phyloP scores from a whole-genome alignment of 495 filamentous ascomycete species.

The Penicillium manginii region DNA sequence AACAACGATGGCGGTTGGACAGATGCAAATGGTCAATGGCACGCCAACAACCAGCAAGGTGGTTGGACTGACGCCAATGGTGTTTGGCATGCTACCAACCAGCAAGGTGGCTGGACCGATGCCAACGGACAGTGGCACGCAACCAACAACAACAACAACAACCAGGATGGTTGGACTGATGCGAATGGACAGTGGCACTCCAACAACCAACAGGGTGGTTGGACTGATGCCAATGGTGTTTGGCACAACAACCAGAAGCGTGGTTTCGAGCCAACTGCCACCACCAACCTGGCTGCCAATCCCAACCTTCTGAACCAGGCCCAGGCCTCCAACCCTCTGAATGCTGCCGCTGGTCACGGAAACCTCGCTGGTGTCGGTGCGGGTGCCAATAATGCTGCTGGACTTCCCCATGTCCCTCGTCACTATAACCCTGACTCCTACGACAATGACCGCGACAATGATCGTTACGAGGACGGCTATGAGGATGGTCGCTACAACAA shows the following conservation, averaged over 20 bases:
- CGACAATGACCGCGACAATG: neutral
- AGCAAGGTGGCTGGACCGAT: slow-evolving; percentile 20
- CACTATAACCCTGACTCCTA: slow-evolving; percentile 7
- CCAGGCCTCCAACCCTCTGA: slow-evolving; percentile 4
- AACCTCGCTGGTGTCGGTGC: neutral
- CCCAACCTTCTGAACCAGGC: neutral
- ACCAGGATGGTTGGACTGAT: slow-evolving; percentile 24
- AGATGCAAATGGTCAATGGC: slow-evolving; percentile 26
- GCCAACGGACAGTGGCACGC: slow-evolving; percentile 22
- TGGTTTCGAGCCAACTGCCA: slow-evolving; percentile 7
- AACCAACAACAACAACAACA: slow-evolving; percentile 17
- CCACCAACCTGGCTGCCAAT: slow-evolving; percentile 1
- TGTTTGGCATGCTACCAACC: slow-evolving; percentile 15
- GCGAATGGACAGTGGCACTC: slow-evolving; percentile 26
- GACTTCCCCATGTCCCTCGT: slow-evolving; percentile 2
- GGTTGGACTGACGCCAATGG: slow-evolving; percentile 25
- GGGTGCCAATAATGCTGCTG: slow-evolving; percentile 1
- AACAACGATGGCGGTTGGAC: slow-evolving; percentile 18
- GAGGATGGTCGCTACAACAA: slow-evolving; percentile 11
- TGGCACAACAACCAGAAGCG: slow-evolving; percentile 25
- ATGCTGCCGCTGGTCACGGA: neutral
- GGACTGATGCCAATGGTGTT: slow-evolving; percentile 20
- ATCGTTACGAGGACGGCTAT: slow-evolving; percentile 11
- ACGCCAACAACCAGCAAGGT: slow-evolving; percentile 19
- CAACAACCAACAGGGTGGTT: slow-evolving; percentile 18